Evolutionary conservation across 257 asterid genomes (phyloP).

Genomic region (Ligustrum vulgare): DNA sequence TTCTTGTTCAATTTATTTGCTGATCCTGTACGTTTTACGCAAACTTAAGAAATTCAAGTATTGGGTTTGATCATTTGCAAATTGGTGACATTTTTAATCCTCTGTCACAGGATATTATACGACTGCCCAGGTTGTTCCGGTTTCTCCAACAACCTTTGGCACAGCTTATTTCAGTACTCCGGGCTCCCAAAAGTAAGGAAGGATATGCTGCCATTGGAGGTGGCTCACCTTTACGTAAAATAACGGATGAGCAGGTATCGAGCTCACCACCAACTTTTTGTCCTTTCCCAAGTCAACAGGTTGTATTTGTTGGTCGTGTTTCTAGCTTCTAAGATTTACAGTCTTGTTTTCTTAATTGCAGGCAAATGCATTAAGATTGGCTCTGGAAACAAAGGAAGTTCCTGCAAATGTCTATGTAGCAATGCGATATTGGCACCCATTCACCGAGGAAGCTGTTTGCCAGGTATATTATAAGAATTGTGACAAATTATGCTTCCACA

Average conservation of each 20-base stretch:
- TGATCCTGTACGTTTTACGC: constrained; percentile 67
- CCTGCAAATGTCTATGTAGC: constrained; percentile 85
- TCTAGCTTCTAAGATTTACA: constrained; percentile 8
- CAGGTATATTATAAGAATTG: constrained; percentile 47
- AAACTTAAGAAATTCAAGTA: neutral
- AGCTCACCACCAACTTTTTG: neutral
- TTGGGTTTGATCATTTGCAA: constrained; percentile 4
- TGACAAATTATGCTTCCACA: neutral
- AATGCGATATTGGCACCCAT: constrained; percentile 98
- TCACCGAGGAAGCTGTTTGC: constrained; percentile 95
- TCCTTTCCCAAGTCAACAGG: neutral
- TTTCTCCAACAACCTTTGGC: constrained; percentile 95
- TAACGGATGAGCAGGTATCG: constrained; percentile 89
- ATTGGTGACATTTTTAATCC: constrained; percentile 19
- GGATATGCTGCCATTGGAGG: constrained; percentile 99
- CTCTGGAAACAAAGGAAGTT: constrained; percentile 64
- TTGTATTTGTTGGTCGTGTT: neutral
- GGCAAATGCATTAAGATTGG: constrained; percentile 75
- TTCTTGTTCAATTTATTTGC: constrained; percentile 88
- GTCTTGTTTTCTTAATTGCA: constrained; percentile 33
- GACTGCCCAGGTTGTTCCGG: constrained; percentile 85
- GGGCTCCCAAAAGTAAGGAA: constrained; percentile 97
- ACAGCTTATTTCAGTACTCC: constrained; percentile 68
- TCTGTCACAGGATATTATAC: constrained; percentile 76
- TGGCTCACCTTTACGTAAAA: constrained; percentile 93